Base-by-base conservation (phyloP, 352 stramenopile species). In the Pythium grandisporangium region DNA sequence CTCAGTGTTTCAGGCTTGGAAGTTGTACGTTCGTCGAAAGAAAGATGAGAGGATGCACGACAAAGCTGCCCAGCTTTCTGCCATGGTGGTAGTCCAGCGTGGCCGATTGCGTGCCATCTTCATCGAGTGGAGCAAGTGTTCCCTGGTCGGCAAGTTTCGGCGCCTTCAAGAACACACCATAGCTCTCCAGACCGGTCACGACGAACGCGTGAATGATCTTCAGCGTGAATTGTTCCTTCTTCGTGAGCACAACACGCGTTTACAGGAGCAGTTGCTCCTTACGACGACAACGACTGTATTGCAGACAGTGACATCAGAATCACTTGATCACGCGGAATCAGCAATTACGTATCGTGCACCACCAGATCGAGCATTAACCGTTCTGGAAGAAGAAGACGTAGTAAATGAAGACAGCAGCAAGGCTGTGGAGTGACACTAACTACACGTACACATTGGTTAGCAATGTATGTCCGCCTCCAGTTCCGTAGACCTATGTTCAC, bases 1-100 rank as follows among this genome's bases (percentile, higher is more conserved):
- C 6, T 63, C 47, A 8, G 65, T 81, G 5, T 81, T 81, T 37
- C 65, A 81, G 22, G 68, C 68, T 0, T 81, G 68, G 68, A 65
- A 71, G 27, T 55, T 58, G 11, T 48, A 68, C 20, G 53, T 66
- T 2, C 58, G 43, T 7, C 46, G 60, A 4, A 49, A 48, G 16
- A 51, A 46, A 14, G 65, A 77, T 4, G 65, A 81, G 37, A 48
- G 65, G 4, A 44, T 81, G 29, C 58, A 64, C 23, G 51, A 57
- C 19, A 81, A 81, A 44, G 68, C 62, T 1, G 65, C 65, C 0
- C 62, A 81, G 35, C 45, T 81, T 20, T 77, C 68, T 11, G 59
- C 65, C 2, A 70, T 69, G 61, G 55, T 81, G 12, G 51, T 81
- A 13, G 51, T 71, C 25, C 67, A 77, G 39, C 64, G 65, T 6